Conservation (phyloP, 176 grass and related monocot species). For the Oryza officinalis region DNA sequence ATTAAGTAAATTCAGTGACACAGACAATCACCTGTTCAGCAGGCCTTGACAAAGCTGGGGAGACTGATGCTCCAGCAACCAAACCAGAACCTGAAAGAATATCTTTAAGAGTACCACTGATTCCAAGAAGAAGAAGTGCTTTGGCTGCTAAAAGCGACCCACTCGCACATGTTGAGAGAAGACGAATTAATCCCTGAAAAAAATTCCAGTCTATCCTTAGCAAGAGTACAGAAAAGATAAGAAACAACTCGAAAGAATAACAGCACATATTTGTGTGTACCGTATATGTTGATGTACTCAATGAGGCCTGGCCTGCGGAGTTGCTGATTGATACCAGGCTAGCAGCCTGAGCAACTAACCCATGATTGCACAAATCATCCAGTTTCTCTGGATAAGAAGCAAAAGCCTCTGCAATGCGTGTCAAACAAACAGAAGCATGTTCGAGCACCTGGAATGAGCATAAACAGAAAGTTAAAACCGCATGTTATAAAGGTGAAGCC, state of each 20-base stretch:
- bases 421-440: constrained; percentile 92
- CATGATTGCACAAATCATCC: constrained; percentile 85
- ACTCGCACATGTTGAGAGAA: constrained; percentile 85
- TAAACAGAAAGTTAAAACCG: not conserved
- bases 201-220: not conserved
- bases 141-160: constrained; percentile 79
- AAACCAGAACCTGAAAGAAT: constrained; percentile 78
- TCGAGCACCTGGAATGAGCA: constrained; percentile 61
- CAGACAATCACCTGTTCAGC: constrained; percentile 63
- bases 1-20: not conserved
- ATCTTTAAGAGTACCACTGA: constrained; percentile 88
- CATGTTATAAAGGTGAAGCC: not conserved
- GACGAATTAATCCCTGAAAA: constrained; percentile 83
- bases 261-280: constrained; percentile 38
- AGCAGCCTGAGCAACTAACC: constrained; percentile 74
- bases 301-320: constrained; percentile 66
- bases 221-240: not conserved
- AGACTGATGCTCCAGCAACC: constrained; percentile 61
- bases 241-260: not conserved
- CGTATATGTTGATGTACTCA: constrained; percentile 88
- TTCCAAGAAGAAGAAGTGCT: constrained; percentile 83
- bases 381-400: constrained; percentile 65
- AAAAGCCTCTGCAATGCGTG: constrained; percentile 87
- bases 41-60: constrained; percentile 78
- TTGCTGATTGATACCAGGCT: constrained; percentile 71